Conservation (phyloP, 1,284 basidiomycete species). For the Neolentinus lepideus region DNA sequence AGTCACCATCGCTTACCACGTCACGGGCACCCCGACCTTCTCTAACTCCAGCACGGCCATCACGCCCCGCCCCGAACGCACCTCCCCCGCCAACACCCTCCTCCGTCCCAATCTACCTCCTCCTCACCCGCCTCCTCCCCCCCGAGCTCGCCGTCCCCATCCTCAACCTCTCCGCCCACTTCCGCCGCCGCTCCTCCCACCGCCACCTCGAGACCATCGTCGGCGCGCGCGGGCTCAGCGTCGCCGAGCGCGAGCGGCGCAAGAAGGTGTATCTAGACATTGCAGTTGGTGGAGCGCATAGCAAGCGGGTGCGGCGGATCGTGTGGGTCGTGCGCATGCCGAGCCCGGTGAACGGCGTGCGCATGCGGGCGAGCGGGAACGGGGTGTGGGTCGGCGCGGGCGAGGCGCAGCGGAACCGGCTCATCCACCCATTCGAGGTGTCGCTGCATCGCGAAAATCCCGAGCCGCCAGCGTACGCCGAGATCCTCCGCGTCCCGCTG, state of each 20-base stretch:
- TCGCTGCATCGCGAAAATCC: background rate
- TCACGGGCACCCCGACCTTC: too few species aligned
- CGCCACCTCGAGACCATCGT: background rate
- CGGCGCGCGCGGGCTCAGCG: background rate
- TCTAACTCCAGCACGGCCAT: too few species aligned
- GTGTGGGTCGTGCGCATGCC: background rate
- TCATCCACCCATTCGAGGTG: background rate
- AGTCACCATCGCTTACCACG: too few species aligned
- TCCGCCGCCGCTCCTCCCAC: background rate
- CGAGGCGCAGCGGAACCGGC: too few species aligned
- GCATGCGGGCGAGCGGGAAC: background rate
- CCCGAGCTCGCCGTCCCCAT: background rate
- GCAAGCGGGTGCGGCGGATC: background rate
- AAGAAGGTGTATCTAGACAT: background rate
- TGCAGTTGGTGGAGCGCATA: background rate
- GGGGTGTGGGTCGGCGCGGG: too few species aligned
- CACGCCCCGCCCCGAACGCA: too few species aligned
- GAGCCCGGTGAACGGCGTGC: background rate
- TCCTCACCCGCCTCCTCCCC: background rate
- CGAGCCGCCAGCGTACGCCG: background rate
- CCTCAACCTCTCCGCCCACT: background rate
- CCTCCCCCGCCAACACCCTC: background rate
- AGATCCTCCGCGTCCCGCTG: background rate
- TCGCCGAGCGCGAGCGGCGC: background rate
- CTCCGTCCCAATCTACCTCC: background rate